Base-by-base conservation (phyloP, 495 filamentous ascomycete species). In the Letharia columbiana region DNA sequence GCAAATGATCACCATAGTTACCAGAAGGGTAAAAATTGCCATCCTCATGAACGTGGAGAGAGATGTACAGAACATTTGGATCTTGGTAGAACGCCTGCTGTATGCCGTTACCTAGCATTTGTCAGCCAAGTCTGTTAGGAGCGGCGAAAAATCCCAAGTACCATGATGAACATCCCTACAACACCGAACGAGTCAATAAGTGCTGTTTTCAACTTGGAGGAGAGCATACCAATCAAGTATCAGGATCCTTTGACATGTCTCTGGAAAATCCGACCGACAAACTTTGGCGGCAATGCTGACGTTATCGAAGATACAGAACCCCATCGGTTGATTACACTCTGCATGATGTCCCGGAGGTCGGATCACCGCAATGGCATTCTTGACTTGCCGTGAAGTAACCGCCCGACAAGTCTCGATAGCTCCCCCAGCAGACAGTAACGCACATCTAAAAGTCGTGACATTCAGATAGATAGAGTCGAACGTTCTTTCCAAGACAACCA, bases 251-350 rank as follows among this genome's bases (percentile, higher is more conserved):
- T 91, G 86, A 73, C 91, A 96, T 1, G 76, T 76, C 0, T 94
- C 86, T 5, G 89, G 89, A 66, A 87, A 90, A 50, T 88, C 84
- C 39, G 77, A 74, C 73, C 92, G 91, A 69, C 91, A 95, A 58
- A 92, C 89, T 62, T 84, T 87, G 12, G 92, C 87, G 2, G 92
- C 92, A 62, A 99, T 88, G 40, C 88, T 89, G 15, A 97, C 95
- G 76, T 99, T 99, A 76, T 99, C 96, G 74, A 96, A 97, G 20
- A 98, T 77, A 75, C 94, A 98, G 73, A 98, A 98, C 0, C 94
- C 94, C 85, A 94, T 91, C 9, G 94, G 81, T 18, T 83, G 78
- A 69, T 93, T 82, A 60, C 82, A 83, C 72, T 98, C 95, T 2
- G 94, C 95, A 76, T 98, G 94, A 70, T 98, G 94, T 4, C 94